Percentiles rank a stretch among this genome's conserved stretches.
These are phyloP conservation scores for Eucalyptus erythrocorys DNA, from an alignment of 345 rosid species.

Conservation along the genomic window DNA sequence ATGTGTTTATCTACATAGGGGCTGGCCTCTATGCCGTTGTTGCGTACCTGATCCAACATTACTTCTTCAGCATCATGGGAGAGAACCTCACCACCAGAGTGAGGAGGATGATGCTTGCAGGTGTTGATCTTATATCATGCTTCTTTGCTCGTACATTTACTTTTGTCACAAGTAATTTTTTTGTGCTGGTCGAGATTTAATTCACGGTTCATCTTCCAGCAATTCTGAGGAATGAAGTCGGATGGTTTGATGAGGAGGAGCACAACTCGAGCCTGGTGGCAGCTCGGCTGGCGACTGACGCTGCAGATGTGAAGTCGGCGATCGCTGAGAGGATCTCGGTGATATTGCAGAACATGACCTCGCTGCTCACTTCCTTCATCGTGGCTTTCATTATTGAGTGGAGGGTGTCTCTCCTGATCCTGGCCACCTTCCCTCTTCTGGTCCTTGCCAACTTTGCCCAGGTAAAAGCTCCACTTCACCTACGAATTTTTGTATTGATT, in stretches of 20 bases:
- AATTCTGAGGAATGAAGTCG: conserved; percentile 92
- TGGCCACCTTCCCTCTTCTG: conserved; percentile 90
- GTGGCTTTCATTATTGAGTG: conserved; percentile 97
- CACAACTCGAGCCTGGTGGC: conserved; percentile 94
- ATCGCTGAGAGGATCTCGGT: conserved; percentile 97
- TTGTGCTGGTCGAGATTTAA: neutral
- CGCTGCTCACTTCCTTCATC: conserved; percentile 93
- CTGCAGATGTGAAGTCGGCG: conserved; percentile 95
- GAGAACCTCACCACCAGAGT: conserved; percentile 99
- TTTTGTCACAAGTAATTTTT: neutral
- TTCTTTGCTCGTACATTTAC: neutral
- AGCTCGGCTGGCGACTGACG: conserved; percentile 82
- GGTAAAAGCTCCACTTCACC: conserved; percentile 22
- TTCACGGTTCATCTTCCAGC: conserved; percentile 25
- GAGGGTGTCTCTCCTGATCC: conserved; percentile 97
- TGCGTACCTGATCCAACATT: conserved; percentile 96
- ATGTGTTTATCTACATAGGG: conserved; percentile 96
- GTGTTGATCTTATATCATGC: conserved; percentile 12
- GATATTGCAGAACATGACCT: conserved; percentile 97
- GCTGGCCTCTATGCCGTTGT: conserved; percentile 93
- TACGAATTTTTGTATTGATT: neutral
- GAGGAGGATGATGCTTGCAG: conserved; percentile 98
- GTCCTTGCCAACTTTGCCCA: conserved; percentile 99
- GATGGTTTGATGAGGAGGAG: conserved; percentile 99
- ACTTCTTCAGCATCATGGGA: conserved; percentile 99